Conservation (phyloP, 306 rosid genomes). For the Rosa chinensis region DNA sequence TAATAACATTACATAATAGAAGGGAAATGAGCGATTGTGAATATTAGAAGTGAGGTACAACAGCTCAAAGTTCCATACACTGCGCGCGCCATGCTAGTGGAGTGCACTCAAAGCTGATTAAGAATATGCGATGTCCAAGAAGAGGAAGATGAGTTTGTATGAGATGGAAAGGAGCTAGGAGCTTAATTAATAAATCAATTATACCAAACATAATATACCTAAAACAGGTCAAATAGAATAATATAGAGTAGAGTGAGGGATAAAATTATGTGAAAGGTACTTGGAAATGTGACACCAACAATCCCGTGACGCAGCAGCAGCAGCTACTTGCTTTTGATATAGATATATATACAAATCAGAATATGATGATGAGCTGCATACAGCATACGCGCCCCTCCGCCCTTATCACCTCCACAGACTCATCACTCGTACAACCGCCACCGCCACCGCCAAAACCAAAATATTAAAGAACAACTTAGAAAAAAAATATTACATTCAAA, state of each 20-base stretch:
- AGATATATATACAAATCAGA: not conserved
- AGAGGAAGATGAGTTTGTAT: not conserved
- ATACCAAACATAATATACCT: not conserved
- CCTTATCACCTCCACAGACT: too few relatives aligned
- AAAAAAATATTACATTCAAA: not conserved
- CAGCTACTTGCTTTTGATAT: not conserved
- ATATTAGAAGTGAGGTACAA: not conserved
- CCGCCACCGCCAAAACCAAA: too few relatives aligned
- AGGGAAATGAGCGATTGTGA: too few relatives aligned
- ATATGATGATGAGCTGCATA: not conserved
- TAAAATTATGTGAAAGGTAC: not conserved
- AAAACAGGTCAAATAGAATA: not conserved
- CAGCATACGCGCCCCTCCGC: not conserved
- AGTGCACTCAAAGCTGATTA: not conserved
- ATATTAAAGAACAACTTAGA: too few relatives aligned
- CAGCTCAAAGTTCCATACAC: not conserved
- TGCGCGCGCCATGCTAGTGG: not conserved
- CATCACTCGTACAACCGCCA: too few relatives aligned
- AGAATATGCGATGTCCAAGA: conserved; percentile 31
- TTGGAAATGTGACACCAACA: conserved; percentile 2
- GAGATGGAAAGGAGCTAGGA: not conserved
- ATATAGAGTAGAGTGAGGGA: not conserved
- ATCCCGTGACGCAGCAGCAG: conserved; percentile 26
- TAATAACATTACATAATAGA: too few relatives aligned
- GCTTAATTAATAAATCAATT: not conserved